Conservation (phyloP, 192 early-diverging fungal species). For the Coemansia sp. region DNA sequence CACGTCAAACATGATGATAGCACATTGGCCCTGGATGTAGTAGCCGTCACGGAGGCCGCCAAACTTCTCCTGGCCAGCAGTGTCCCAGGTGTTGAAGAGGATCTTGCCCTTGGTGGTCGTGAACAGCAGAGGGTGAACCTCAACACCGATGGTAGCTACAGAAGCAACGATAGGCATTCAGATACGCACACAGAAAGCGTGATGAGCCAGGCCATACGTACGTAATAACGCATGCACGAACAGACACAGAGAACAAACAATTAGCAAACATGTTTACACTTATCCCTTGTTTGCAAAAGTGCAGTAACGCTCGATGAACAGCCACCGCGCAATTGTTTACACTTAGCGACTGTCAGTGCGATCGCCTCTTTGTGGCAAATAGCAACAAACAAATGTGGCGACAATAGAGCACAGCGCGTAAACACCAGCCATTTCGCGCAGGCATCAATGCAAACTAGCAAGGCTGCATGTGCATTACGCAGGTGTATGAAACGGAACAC, state of each 20-base stretch:
- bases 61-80: conserved; percentile 99
- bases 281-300: conserved; percentile 6
- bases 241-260: conserved; percentile 8
- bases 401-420: conserved; percentile 1
- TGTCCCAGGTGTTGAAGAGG: conserved; percentile 99
- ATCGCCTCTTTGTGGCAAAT: not conserved
- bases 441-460: not conserved
- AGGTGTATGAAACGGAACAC: not conserved
- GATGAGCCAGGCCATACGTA: conserved; percentile 4
- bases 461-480: not conserved
- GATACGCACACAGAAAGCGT: not conserved
- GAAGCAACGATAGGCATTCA: conserved; percentile 23
- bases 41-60: conserved; percentile 99
- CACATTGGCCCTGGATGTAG: conserved; percentile 99
- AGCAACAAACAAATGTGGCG: not conserved
- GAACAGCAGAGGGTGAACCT: conserved; percentile 98
- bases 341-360: not conserved
- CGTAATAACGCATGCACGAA: conserved; percentile 6
- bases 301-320: conserved; percentile 9
- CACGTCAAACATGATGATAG: conserved; percentile 99
- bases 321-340: conserved; percentile 10
- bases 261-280: conserved; percentile 13
- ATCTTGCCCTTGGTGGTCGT: conserved; percentile 96
- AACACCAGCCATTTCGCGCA: not conserved
- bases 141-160: conserved; percentile 96